phyloP scores from a whole-genome alignment of 1,284 basidiomycete genomes.

The Puccinia horiana region DNA sequence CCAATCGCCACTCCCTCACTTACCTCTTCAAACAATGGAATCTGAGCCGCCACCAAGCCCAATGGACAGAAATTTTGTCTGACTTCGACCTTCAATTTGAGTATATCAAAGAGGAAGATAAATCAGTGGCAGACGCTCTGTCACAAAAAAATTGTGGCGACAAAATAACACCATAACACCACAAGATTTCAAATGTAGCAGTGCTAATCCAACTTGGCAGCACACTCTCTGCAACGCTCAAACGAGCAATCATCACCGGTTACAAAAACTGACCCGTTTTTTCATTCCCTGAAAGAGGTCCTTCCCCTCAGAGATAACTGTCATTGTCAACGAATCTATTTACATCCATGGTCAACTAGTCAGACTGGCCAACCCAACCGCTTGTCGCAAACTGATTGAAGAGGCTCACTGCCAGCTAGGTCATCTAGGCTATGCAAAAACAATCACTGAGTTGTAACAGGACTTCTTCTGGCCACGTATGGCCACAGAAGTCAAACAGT shows the following conservation, averaged over 20 bases:
- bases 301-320: not conserved
- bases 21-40: slow-evolving; percentile 59
- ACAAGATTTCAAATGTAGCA: not conserved
- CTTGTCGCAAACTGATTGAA: slow-evolving; percentile 55
- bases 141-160: slow-evolving; percentile 46
- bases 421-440: slow-evolving; percentile 60
- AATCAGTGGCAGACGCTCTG: slow-evolving; percentile 59
- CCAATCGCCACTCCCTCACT: too few species aligned
- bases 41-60: slow-evolving; percentile 58
- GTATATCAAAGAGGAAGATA: slow-evolving; percentile 59
- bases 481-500: slow-evolving; percentile 36
- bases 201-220: not conserved
- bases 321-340: slow-evolving; percentile 54
- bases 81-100: slow-evolving; percentile 56
- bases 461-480: slow-evolving; percentile 62
- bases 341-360: slow-evolving; percentile 57
- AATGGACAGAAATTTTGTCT: slow-evolving; percentile 60
- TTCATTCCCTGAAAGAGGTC: slow-evolving; percentile 51
- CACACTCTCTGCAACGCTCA: not conserved
- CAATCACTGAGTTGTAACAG: slow-evolving; percentile 55
- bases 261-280: slow-evolving; percentile 58
- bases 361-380: slow-evolving; percentile 54
- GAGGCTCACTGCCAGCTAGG: slow-evolving; percentile 58
- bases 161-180: not conserved
- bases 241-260: slow-evolving; percentile 54